A percentile compares a stretch with the other conserved stretches of the same genome.
Conservation (phyloP, 192 early-diverging fungal genomes). For the Paraglomus brasilianum region DNA sequence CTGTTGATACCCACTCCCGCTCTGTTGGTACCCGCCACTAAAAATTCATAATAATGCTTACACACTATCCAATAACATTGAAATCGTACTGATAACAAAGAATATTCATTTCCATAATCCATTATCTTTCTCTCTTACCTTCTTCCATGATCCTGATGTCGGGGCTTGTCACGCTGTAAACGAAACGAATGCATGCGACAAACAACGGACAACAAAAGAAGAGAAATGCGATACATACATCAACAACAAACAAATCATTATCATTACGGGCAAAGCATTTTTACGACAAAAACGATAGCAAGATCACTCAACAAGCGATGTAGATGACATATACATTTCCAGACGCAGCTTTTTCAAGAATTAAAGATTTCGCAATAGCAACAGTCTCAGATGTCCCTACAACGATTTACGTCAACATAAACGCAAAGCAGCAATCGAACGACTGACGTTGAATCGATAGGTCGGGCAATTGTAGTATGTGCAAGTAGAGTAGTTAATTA, state of each 20-base stretch:
- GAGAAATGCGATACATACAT: slow-evolving; percentile 6
- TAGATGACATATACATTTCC: slow-evolving; percentile 33
- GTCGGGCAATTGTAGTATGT: slow-evolving; percentile 9
- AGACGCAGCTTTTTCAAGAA: slow-evolving; percentile 35
- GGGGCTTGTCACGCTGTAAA: slow-evolving; percentile 20
- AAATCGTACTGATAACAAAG: no score
- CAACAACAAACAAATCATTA: slow-evolving; percentile 4
- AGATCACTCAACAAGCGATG: slow-evolving; percentile 32
- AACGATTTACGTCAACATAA: slow-evolving; percentile 25
- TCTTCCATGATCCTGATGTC: slow-evolving; percentile 30
- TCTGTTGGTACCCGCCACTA: no score
- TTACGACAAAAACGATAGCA: slow-evolving; percentile 24
- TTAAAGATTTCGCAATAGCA: slow-evolving; percentile 32
- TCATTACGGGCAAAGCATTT: slow-evolving; percentile 4
- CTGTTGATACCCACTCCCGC: slow-evolving; percentile 25
- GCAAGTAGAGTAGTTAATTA: slow-evolving; percentile 19
- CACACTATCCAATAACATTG: no score
- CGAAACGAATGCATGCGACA: background rate
- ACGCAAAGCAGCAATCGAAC: slow-evolving; percentile 29
- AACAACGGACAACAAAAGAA: slow-evolving; percentile 8
- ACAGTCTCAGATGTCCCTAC: slow-evolving; percentile 32
- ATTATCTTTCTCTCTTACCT: slow-evolving; percentile 6
- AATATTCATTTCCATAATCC: no score
- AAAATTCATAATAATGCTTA: no score
- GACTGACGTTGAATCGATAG: slow-evolving; percentile 30